phyloP scores from a whole-genome alignment of 2,329 filamentous ascomycete genomes.

The Pseudovirgaria hyperparasitica region DNA sequence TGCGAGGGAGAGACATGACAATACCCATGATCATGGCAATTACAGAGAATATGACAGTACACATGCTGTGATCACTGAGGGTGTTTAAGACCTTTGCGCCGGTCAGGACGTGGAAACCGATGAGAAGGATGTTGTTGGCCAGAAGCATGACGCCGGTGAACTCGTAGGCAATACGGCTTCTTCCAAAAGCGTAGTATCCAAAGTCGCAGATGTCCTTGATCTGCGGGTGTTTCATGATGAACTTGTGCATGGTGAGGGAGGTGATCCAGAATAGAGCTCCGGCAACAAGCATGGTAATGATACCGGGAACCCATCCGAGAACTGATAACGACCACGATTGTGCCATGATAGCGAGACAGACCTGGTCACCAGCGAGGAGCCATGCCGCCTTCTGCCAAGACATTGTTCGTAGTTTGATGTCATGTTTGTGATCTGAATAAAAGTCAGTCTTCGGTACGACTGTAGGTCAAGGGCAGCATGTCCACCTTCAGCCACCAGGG shows the following conservation, averaged over 20 bases:
- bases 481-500: no score
- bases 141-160: constrained; percentile 36
- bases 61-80: constrained; percentile 34
- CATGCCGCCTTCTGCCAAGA: constrained; percentile 40
- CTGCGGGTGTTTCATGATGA: constrained; percentile 39
- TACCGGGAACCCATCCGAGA: constrained; percentile 34
- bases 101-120: constrained; percentile 38
- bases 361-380: constrained; percentile 35
- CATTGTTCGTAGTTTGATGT: constrained; percentile 41
- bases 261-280: constrained; percentile 37
- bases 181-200: constrained; percentile 34
- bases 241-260: constrained; percentile 39
- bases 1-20: constrained; percentile 32
- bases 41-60: constrained; percentile 36
- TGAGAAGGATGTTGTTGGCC: constrained; percentile 39
- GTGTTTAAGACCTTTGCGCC: constrained; percentile 38
- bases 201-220: constrained; percentile 40
- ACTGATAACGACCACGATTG: constrained; percentile 39
- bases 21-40: constrained; percentile 35
- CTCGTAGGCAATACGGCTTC: constrained; percentile 30
- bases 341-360: constrained; percentile 40
- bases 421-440: constrained; percentile 36
- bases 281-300: constrained; percentile 34
- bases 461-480: no score
- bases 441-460: no score